These are phyloP conservation scores for Crithidia sp. DNA, from an alignment of 208 protist genomes.

Conservation along the genomic window DNA sequence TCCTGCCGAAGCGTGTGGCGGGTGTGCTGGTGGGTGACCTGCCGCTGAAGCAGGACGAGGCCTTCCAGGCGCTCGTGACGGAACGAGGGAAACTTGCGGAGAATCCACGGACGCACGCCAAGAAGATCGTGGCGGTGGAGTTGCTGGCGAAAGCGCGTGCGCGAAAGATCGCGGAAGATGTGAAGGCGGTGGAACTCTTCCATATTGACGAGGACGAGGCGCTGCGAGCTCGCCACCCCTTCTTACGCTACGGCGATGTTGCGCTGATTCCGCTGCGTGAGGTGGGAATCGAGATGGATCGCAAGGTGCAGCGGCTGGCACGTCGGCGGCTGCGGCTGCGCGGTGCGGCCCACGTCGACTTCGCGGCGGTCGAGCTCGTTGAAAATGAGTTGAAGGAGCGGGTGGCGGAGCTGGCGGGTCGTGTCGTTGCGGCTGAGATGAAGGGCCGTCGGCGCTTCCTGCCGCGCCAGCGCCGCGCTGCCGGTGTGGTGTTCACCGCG, in stretches of 20 bases:
- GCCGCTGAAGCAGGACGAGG: slow-evolving; percentile 37
- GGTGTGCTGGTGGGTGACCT: slow-evolving; percentile 52
- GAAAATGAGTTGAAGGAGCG: slow-evolving; percentile 7
- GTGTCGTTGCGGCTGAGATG: slow-evolving; percentile 29
- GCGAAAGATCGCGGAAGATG: slow-evolving; percentile 24
- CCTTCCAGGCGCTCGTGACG: slow-evolving; percentile 29
- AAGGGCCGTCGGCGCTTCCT: slow-evolving; percentile 46
- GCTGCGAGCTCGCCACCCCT: slow-evolving; percentile 68
- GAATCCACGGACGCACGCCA: slow-evolving; percentile 25
- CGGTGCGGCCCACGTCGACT: not conserved
- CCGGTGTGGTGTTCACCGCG: slow-evolving; percentile 33
- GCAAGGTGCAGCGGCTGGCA: no score
- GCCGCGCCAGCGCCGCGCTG: slow-evolving; percentile 21
- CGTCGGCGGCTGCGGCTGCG: no score
- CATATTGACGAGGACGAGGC: slow-evolving; percentile 63
- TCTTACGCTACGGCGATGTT: slow-evolving; percentile 22
- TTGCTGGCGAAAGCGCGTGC: slow-evolving; percentile 28
- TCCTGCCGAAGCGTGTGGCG: slow-evolving; percentile 45
- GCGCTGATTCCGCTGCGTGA: no score
- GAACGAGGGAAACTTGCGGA: slow-evolving; percentile 31
- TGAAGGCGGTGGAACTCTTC: slow-evolving; percentile 46
- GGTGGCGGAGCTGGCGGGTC: slow-evolving; percentile 22
- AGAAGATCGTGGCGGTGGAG: slow-evolving; percentile 20
- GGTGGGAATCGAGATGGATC: no score
- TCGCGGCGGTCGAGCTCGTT: no score